Base-by-base conservation (phyloP, 129 eudicot genomes). In the Artemisia argyi region DNA sequence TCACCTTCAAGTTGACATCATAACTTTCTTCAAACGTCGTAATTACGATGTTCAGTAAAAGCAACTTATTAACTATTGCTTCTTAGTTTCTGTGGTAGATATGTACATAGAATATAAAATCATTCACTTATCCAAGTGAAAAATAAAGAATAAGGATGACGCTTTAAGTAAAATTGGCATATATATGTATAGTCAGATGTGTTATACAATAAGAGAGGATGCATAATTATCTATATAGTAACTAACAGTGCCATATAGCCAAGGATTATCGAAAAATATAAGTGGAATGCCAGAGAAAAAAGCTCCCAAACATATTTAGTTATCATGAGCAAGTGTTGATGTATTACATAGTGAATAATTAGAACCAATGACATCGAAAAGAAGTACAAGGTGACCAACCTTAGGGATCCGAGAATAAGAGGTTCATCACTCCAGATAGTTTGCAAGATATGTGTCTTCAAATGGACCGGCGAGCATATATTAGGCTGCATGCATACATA, bases 311-410 rank as follows among this genome's bases (percentile, higher is more conserved):
- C 59, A 35, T 28, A 28, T 28, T 28, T 3, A 28, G 30, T 28
- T 3, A 28, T 35, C 42, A 35, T 35, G 8, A 35, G 30, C 30
- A 35, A 35, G 44, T 35, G 44, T 7, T 35, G 44, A 35, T 35
- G 44, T 35, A 35, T 35, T 35, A 35, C 44, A 5, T 35, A 35
- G 44, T 35, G 9, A 47, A 30, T 44, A 51, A 35, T 6, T 35
- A 35, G 44, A 35, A 35, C 10, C 4, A 14, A 30, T 17, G 48
- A 1, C 26, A 62, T n/a, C 3, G 17, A 62, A 28, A 55, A 61
- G 30, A 73, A 73, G 70, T 73, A 28, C 35, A 30, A 30, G 35
- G 63, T 51, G n/a, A 73, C 53, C 52, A 62, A 28, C 77, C 39
- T 28, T 73, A n/a, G 42, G 51, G 61, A 49, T 60, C 7, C 7